Evolutionary conservation across 768 basidiomycete genomes (phyloP).

Genomic region (Lactarius pseudohatsudake): DNA sequence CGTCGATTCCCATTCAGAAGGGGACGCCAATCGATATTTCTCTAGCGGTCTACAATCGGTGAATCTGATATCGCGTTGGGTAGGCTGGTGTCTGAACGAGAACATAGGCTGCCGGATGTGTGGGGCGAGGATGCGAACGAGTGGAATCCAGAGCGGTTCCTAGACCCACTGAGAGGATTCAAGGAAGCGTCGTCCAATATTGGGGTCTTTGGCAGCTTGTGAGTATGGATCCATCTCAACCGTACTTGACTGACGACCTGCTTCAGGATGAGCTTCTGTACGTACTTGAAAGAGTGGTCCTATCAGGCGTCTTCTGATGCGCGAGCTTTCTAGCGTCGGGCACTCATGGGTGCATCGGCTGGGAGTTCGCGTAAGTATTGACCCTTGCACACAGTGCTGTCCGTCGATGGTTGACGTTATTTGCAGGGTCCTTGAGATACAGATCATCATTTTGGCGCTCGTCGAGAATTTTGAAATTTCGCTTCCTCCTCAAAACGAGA

Average conservation of each 20-base stretch:
- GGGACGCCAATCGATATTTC: slow-evolving; percentile 12
- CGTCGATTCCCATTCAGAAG: slow-evolving; percentile 14
- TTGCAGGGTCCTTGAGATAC: slow-evolving; percentile 13
- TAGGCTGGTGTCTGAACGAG: not conserved
- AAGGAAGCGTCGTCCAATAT: slow-evolving; percentile 3
- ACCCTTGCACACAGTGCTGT: not conserved
- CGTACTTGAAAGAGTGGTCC: not conserved
- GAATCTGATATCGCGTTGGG: not conserved
- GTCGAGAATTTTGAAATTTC: not conserved
- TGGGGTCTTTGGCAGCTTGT: slow-evolving; percentile 14
- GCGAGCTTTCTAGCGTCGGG: not conserved
- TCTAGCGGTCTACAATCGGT: slow-evolving; percentile 9
- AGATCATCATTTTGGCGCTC: slow-evolving; percentile 7
- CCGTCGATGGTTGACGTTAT: not conserved
- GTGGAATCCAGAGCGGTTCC: slow-evolving; percentile 18
- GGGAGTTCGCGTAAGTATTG: slow-evolving; percentile 9
- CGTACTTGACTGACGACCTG: not conserved
- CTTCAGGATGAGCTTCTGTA: slow-evolving; percentile 17
- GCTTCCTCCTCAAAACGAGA: slow-evolving; percentile 3
- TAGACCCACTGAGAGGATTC: not conserved
- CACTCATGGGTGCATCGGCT: slow-evolving; percentile 7
- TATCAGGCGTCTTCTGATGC: not conserved
- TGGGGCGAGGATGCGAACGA: slow-evolving; percentile 20
- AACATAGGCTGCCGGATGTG: not conserved
- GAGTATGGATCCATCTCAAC: not conserved